Evolutionary conservation across 768 basidiomycete species (phyloP).

Genomic region (Phylloporus rhodoxanthus): DNA sequence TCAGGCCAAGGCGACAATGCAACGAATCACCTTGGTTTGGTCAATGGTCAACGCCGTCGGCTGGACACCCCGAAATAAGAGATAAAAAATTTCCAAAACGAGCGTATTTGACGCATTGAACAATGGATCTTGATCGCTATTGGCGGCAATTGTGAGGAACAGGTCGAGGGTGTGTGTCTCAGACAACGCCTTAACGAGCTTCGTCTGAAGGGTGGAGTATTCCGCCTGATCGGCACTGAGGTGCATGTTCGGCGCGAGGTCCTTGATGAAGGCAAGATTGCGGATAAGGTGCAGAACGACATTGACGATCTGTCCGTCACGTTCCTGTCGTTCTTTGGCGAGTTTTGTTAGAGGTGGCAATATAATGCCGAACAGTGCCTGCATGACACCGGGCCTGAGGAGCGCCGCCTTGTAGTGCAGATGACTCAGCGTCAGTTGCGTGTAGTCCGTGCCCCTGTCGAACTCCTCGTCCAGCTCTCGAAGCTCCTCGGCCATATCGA

Average conservation of each 20-base stretch:
- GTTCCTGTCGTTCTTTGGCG: constrained; percentile 61
- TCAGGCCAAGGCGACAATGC: constrained; percentile 4
- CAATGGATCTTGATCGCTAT: constrained; percentile 66
- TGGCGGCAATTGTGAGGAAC: constrained; percentile 80
- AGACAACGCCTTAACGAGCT: constrained; percentile 63
- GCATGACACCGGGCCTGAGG: constrained; percentile 60
- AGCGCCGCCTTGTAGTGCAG: constrained; percentile 79
- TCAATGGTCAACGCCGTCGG: constrained; percentile 54
- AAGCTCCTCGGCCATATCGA: constrained; percentile 90
- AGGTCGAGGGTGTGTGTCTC: constrained; percentile 72
- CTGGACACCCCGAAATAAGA: constrained; percentile 76
- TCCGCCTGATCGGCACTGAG: constrained; percentile 76
- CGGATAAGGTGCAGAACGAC: constrained; percentile 85
- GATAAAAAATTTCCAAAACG: constrained; percentile 88
- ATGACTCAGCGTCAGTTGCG: constrained; percentile 74
- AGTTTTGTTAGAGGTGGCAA: constrained; percentile 73
- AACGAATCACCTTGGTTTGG: constrained; percentile 51
- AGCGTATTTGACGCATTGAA: constrained; percentile 85
- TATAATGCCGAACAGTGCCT: constrained; percentile 67
- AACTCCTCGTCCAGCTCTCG: constrained; percentile 81
- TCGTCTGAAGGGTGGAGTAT: constrained; percentile 70
- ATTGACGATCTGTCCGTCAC: constrained; percentile 83
- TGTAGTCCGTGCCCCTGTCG: constrained; percentile 84
- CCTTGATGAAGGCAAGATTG: constrained; percentile 92
- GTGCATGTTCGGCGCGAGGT: constrained; percentile 66